Evolutionary conservation across 192 early-diverging fungal species (phyloP).

Genomic region (Backusella macrospora): DNA sequence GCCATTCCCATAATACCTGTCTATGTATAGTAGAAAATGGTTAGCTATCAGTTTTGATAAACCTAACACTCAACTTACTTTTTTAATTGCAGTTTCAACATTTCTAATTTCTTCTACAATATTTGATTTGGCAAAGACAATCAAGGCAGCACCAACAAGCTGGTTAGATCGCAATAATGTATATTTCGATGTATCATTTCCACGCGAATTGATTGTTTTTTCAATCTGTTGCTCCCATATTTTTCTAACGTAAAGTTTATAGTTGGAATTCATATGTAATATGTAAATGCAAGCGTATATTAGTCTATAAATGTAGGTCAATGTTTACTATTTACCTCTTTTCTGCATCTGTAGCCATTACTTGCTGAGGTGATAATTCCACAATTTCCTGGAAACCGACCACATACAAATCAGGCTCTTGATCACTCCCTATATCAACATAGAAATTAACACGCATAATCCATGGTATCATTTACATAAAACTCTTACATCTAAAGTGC

Average conservation of each 20-base stretch:
- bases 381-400: conserved; percentile 98
- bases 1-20: conserved; percentile 95
- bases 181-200: conserved; percentile 54
- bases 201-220: conserved; percentile 46
- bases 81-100: conserved; percentile 83
- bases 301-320: conserved; percentile 25
- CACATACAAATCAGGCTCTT: conserved; percentile 77
- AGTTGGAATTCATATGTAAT: background rate
- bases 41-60: background rate
- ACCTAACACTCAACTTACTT: conserved; percentile 44
- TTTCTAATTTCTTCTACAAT: conserved; percentile 72
- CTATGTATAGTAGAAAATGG: conserved; percentile 34
- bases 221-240: conserved; percentile 57
- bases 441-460: background rate
- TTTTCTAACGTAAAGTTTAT: conserved; percentile 23
- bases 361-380: conserved; percentile 75
- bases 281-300: background rate
- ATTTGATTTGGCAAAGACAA: conserved; percentile 81
- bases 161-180: conserved; percentile 84
- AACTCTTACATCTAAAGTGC: conserved; percentile 41
- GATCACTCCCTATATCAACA: conserved; percentile 2
- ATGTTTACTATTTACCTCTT: conserved; percentile 51
- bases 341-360: conserved; percentile 65
- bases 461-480: background rate
- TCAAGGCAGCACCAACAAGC: conserved; percentile 87